Evolutionary conservation across 441 rosid genomes (phyloP), one percentile per base, ranked within the genome.

Genomic region (Raphanus hybrid): DNA sequence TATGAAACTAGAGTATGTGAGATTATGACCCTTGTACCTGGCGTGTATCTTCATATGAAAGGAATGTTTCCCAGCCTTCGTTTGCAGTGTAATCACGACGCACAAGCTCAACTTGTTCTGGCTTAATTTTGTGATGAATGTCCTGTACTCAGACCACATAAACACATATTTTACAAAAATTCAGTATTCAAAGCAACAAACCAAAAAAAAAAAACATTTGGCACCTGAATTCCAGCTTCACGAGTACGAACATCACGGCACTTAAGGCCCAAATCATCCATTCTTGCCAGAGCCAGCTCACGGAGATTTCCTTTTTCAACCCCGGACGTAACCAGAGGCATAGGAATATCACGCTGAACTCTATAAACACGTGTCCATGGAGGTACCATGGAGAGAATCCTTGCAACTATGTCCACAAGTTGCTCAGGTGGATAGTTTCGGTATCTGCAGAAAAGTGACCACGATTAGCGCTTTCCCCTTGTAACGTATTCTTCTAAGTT

Each of bases 341-440:
- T 96, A 50, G 98, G 98, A 81, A 96, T 96, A 84, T 96, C 99
- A 37, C 98, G 88, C 78, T 96, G 99, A 82, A 96, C 97, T 85
- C 99, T 90, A 83, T 96, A 96, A 66, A 96, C 98, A 80, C 99
- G 97, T 26, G 99, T 96, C 98, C 99, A 96, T 41, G 99, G 99
- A 69, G 99, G 99, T 76, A 96, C 98, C 97, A 96, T 89, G 69
- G 99, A 94, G 14, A 96, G 86, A 79, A 96, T 96, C 88, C 99
- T 86, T 74, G 99, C 98, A 14, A 96, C 91, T 76, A 92, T 93
- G 80, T 96, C 99, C 77, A 96, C 98, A 52, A 96, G 97, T 82
- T 93, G 97, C 88, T 93, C 97, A 9, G 99, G 99, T 69, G 98
- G 97, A 79, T 96, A 93, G 80, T 96, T 96, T 70, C 96, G 87